Base-by-base conservation (phyloP, 2,329 filamentous ascomycete genomes). In the Penicillium concentricum region DNA sequence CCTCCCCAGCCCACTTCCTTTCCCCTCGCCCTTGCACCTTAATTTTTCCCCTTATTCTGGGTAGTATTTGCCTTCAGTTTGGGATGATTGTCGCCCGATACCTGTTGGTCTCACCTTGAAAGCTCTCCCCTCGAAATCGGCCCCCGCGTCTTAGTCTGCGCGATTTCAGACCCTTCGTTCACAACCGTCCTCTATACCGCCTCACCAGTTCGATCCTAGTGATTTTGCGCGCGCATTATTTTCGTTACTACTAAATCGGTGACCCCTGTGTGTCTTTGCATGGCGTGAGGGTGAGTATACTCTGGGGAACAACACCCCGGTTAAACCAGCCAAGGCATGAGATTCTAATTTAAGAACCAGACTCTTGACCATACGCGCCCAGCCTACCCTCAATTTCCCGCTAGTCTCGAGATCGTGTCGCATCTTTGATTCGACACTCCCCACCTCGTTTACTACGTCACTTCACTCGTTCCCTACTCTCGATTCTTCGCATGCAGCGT, bases 241-340 rank as follows among this genome's bases (percentile, higher is more conserved):
- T 13, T 20, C 7, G n/a, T 37, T 9, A 16, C 43, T 24, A 15
- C 24, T 54, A 18, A 34, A 39, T 46, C 43, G 9, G 20, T 30
- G 13, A 41, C 41, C 37, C 43, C 55, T 51, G 54, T 50, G 54
- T 59, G 51, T 53, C 30, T 43, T 51, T 65, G 57, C 56, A 67
- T 67, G 64, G 57, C 61, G 57, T 63, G 56, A 63, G 43, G 39
- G 64, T 67, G 53, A 67, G 61, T 62, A 43, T 41, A 30, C 20
- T 50, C 32, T 30, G 41, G 49, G 49, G 16, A 44, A 45, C 49
- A 51, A 43, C 16, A 28, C 24, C 26, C 32, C 38, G 22, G 45
- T 28, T 16, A 9, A 49, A 41, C 18, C 22, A 41, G 28, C 28
- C 28, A 18, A 52, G 15, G 32, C 52, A 43, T 35, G 26, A 28